Evolutionary conservation across 2,329 filamentous ascomycete species (phyloP), one percentile per base, ranked within the genome.

Genomic region (Sporothrix protearum): DNA sequence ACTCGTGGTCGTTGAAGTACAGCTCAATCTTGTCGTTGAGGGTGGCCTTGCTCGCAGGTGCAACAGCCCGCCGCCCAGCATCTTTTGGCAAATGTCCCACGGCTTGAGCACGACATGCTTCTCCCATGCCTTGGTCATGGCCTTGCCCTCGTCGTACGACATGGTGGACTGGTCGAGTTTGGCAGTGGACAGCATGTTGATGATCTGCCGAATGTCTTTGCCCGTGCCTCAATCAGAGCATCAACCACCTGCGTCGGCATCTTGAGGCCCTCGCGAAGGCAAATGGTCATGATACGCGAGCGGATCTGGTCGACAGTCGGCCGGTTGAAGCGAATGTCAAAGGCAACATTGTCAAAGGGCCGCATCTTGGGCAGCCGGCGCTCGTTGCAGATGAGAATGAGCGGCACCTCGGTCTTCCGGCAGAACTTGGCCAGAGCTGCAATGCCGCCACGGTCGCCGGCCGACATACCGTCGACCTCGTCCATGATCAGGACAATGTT

Each of bases 1-100:
- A 97, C 77, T 99, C 96, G 78, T 99, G 96, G 77, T 99, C 96
- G 80, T 99, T 98, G 85, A 99, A 99, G 80, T 99, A 99, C 1
- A 99, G 88, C 81, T 99, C 95, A 74, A 96, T 96, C 85, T 99
- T 99, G 80, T 99, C 95, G 79, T 98, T 98, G 47, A 99, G 83
- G 0, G 93, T 97, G 2, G 92, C 85, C 75, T 93, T 96, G 81
- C 93, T 96, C 67, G 90, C 89, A 4, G 90, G 87, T 30, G 92
- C 87, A 81, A 99, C 81, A 97, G 88, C 49, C 93, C 93, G 3
- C 93, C 91, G 33, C 88, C 93, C 6, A 99, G 87, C 79, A 99
- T 93, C 82, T 97, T 97, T 78, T 92, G 88, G 74, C 93, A 94
- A 77, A 99, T 99, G 78, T 99, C 96, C 96, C 96, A 99, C 0